phyloP scores from a whole-genome alignment of 257 asterid species.

The Solanum clarkiae region DNA sequence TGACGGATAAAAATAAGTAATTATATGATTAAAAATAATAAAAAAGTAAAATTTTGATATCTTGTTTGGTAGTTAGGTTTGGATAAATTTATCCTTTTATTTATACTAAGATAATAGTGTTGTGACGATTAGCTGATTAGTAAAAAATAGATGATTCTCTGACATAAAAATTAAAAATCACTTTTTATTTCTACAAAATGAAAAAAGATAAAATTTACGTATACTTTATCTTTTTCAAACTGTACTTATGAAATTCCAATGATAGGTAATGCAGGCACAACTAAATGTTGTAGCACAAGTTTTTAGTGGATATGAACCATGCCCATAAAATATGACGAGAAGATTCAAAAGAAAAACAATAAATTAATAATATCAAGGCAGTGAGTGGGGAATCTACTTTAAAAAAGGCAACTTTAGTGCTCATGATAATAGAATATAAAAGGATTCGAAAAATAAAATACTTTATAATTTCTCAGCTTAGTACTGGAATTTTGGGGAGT shows the following conservation, averaged over 20 bases:
- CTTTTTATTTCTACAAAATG: rapidly evolving
- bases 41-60: no score
- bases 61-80: no score
- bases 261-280: no score
- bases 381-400: constrained; percentile 18
- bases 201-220: rapidly evolving
- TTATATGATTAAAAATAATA: no score
- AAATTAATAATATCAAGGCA: not conserved
- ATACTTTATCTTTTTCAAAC: not conserved
- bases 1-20: no score
- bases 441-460: not conserved
- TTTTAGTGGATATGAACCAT: not conserved
- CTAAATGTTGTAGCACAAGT: not conserved
- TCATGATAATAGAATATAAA: not conserved
- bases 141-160: not conserved
- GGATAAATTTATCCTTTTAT: no score
- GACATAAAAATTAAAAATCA: not conserved
- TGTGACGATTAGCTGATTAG: not conserved
- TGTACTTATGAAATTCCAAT: no score
- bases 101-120: not conserved
- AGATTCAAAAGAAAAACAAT: not conserved
- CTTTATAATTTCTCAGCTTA: not conserved
- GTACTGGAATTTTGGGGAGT: not conserved
- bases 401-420: constrained; percentile 2
- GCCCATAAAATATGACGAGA: not conserved